Percentiles rank a stretch among this genome's conserved stretches.
Conservation (phyloP, 2,329 filamentous ascomycete species). For the Massarina eburnea region DNA sequence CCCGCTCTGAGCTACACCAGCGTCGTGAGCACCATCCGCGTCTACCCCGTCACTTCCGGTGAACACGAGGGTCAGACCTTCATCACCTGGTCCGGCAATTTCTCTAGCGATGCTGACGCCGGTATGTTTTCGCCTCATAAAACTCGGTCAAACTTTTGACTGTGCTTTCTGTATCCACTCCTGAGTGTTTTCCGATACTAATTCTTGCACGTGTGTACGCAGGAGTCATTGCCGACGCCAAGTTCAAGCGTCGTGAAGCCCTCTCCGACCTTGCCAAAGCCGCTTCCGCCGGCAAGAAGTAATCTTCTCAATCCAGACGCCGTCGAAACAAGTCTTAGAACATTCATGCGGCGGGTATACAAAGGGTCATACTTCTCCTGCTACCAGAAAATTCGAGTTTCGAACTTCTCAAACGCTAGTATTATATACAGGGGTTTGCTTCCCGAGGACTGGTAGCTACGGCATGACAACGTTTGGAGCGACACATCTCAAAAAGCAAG, state of each 20-base stretch:
- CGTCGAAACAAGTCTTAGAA: no score
- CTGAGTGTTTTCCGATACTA: background rate
- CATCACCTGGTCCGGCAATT: slow-evolving; percentile 69
- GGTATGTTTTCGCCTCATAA: slow-evolving; percentile 50
- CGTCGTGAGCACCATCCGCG: slow-evolving; percentile 67
- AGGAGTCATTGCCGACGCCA: slow-evolving; percentile 74
- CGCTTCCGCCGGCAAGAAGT: slow-evolving; percentile 47
- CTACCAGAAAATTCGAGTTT: no score
- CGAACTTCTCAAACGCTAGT: no score
- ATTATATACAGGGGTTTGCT: no score
- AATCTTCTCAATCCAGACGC: slow-evolving; percentile 6
- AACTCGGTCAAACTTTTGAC: background rate
- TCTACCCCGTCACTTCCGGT: slow-evolving; percentile 67
- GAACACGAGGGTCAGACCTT: slow-evolving; percentile 66
- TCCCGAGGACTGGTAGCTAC: no score
- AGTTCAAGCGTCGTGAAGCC: slow-evolving; percentile 74
- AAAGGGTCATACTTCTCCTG: no score
- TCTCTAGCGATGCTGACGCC: slow-evolving; percentile 70
- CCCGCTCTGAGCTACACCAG: slow-evolving; percentile 67
- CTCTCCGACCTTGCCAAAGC: slow-evolving; percentile 65
- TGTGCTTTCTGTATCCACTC: no score
- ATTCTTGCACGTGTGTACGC: slow-evolving; percentile 7
- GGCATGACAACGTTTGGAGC: no score
- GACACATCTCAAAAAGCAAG: no score
- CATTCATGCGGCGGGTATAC: no score